Conservation (phyloP, 306 rosid genomes). For the Dalbergia oliveri region DNA sequence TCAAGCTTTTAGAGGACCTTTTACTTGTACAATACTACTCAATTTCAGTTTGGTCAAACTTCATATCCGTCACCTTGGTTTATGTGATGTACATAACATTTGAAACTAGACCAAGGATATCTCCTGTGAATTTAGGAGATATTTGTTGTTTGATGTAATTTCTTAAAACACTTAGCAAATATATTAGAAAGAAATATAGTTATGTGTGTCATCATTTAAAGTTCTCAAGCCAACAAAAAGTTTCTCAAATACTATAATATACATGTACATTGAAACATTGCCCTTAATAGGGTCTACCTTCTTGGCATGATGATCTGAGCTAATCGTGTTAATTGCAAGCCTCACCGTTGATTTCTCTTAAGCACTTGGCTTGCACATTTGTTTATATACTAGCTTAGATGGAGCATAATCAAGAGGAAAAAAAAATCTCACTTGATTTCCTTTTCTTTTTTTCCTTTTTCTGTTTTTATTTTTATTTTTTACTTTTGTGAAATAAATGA, state of each 20-base stretch:
- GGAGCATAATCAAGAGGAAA: slow-evolving; percentile 39
- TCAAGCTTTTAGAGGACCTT: too few species aligned
- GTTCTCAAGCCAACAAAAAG: too few species aligned
- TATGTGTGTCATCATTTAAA: too few species aligned
- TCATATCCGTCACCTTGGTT: too few species aligned
- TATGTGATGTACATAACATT: too few species aligned
- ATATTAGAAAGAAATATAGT: too few species aligned
- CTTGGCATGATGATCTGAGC: slow-evolving; percentile 71
- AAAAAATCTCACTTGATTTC: slow-evolving; percentile 26
- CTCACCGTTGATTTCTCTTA: slow-evolving; percentile 63
- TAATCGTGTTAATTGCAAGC: slow-evolving; percentile 71
- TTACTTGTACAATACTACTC: too few species aligned
- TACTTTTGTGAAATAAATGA: slow-evolving; percentile 19
- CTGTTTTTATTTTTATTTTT: not conserved
- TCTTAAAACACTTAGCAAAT: too few species aligned
- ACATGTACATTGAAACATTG: slow-evolving; percentile 73
- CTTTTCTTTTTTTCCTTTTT: not conserved
- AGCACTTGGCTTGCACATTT: slow-evolving; percentile 64
- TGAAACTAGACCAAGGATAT: too few species aligned
- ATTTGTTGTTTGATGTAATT: too few species aligned
- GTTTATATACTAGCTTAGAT: slow-evolving; percentile 54
- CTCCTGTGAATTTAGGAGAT: too few species aligned
- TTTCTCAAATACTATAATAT: not conserved
- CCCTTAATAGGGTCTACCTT: slow-evolving; percentile 56
- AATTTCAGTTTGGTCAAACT: too few species aligned